phyloP scores from a whole-genome alignment of 805 yeast genomes.

The Candida dajiaensis region DNA sequence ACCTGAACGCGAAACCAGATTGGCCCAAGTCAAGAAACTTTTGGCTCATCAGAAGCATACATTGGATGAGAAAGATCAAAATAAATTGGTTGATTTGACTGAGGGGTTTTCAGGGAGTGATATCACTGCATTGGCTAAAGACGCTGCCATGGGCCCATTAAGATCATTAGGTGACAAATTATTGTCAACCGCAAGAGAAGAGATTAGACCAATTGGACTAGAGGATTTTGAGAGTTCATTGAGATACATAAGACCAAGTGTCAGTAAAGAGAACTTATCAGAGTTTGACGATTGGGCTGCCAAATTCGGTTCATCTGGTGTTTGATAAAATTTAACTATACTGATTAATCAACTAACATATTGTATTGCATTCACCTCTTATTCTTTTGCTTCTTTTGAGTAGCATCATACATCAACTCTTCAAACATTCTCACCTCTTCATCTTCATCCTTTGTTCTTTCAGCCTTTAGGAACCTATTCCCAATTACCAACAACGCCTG shows the following conservation, averaged over 20 bases:
- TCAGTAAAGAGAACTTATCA: constrained; percentile 69
- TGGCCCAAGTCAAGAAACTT: constrained; percentile 64
- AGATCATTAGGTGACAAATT: constrained; percentile 85
- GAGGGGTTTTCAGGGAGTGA: constrained; percentile 93
- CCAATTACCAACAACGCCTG: constrained; percentile 74
- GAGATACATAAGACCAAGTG: constrained; percentile 82
- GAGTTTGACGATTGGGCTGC: constrained; percentile 88
- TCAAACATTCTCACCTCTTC: constrained; percentile 91
- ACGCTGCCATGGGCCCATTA: constrained; percentile 97
- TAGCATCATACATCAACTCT: constrained; percentile 85
- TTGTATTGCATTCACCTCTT: constrained; percentile 1
- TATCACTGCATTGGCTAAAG: constrained; percentile 91
- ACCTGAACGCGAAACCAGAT: constrained; percentile 82
- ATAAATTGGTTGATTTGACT: constrained; percentile 56
- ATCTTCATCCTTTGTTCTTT: constrained; percentile 81
- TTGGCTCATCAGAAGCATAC: constrained; percentile 64
- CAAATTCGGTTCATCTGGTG: constrained; percentile 87
- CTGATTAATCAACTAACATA: too few relatives aligned
- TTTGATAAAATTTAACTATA: constrained; percentile 28
- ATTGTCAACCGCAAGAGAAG: constrained; percentile 61
- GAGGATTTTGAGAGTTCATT: constrained; percentile 75
- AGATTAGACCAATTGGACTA: constrained; percentile 68
- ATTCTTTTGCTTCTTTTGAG: constrained; percentile 15
- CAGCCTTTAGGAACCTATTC: constrained; percentile 53
- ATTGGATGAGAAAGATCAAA: constrained; percentile 57